Percentiles rank a stretch among this genome's conserved stretches.
These are phyloP conservation scores for Coelastrella sp. DNA, from an alignment of 139 green algal species.

Conservation along the genomic window DNA sequence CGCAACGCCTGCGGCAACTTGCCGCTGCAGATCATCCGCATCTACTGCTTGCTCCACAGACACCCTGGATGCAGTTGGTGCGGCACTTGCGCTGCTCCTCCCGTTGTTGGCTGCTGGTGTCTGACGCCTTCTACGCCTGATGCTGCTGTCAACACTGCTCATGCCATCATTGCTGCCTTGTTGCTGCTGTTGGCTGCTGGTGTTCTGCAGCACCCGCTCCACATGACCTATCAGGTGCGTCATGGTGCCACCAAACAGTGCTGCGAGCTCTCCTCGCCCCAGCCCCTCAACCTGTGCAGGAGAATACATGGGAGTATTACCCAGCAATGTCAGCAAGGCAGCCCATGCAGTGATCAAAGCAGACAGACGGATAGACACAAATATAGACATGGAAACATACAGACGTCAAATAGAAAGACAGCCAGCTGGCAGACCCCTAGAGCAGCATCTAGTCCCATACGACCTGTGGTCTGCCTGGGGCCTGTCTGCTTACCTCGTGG, in stretches of 20 bases:
- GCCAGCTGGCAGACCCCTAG: no score
- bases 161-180: neutral
- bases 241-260: constrained; percentile 32
- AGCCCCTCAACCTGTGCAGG: constrained; percentile 22
- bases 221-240: constrained; percentile 34
- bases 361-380: neutral
- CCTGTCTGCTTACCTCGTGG: neutral
- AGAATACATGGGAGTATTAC: neutral
- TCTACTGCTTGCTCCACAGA: neutral
- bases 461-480: neutral
- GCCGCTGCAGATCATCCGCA: neutral
- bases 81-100: neutral
- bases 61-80: neutral
- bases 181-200: constrained; percentile 22
- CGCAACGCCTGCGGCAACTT: constrained; percentile 26
- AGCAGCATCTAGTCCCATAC: no score
- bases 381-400: neutral
- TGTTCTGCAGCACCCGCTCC: neutral
- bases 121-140: constrained; percentile 4
- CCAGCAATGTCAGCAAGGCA: neutral
- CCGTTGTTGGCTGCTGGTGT: neutral
- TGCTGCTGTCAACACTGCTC: neutral
- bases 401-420: neutral
- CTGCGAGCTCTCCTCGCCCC: neutral
- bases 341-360: neutral